Evolutionary conservation across 164 flowering plant species (phyloP), one percentile per base, ranked within the genome.

Genomic region (Aristolochia fimbriata): DNA sequence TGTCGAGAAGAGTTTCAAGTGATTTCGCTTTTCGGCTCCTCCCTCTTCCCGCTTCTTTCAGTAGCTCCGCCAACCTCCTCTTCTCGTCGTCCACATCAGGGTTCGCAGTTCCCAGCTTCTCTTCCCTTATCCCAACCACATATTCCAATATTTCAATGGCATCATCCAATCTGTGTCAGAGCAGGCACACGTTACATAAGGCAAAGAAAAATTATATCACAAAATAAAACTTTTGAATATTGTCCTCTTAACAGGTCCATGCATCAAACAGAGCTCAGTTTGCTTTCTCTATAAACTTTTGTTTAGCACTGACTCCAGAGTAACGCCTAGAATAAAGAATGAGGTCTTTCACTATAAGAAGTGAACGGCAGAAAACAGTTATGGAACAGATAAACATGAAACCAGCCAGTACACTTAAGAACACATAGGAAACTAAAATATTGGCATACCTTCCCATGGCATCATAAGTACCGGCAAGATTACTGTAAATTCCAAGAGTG

Each of bases 381-480:
- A 54, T 24, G 24, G 17, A 23, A 55, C 8, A 55, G 1, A 55
- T 1, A 16, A 55, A 8, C 5, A 31, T 55, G 15, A 25, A 55
- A 30, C 15, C 30, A 21, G 12, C 24, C n/a, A 16, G 20, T 16
- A 49, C 9, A 37, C 43, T 37, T 6, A 7, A 49, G 6, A 8
- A 20, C 21, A 8, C 30, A 61, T 33, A 61, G 52, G 45, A 52
- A 52, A 52, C 50, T 15, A 52, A 27, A 46, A 13, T 24, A 15
- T 13, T 49, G 13, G 15, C 21, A 68, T 82, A 91, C 97, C 98
- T 86, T 71, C 98, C 98, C 78, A 87, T 61, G 51, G 98, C 98
- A 77, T 92, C 98, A 71, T 92, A 92, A 23, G 96, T 80, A 55
- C 87, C 98, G 9, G 98, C 98, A 60, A 92, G 96, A 61, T 92